Conservation (phyloP, 1,139 yeast species). For the Diutina catenulata region DNA sequence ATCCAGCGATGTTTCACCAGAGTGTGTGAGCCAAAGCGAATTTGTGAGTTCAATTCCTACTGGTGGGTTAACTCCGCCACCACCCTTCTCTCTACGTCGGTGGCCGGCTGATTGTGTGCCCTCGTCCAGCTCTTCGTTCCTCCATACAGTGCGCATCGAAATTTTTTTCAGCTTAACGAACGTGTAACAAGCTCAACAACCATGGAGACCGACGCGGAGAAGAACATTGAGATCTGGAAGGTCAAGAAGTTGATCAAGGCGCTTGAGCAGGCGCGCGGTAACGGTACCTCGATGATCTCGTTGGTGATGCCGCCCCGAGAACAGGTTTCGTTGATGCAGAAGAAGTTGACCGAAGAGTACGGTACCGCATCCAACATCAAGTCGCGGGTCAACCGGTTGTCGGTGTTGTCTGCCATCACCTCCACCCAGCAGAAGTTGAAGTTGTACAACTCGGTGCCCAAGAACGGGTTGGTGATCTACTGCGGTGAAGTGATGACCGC, state of each 20-base stretch:
- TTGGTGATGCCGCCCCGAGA: constrained; percentile 91
- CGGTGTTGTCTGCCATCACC: constrained; percentile 92
- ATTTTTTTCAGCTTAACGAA: constrained; percentile 2
- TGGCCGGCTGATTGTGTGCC: too few relatives aligned
- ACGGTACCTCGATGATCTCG: constrained; percentile 98
- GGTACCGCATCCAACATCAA: constrained; percentile 98
- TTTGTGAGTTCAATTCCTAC: too few relatives aligned
- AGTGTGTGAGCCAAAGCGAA: too few relatives aligned
- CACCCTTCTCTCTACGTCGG: too few relatives aligned
- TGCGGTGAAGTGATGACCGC: constrained; percentile 98
- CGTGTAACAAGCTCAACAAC: neutral
- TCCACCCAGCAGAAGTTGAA: constrained; percentile 95
- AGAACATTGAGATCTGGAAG: constrained; percentile 98
- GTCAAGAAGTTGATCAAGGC: constrained; percentile 85
- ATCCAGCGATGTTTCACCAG: too few relatives aligned
- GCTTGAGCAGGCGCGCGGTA: constrained; percentile 86
- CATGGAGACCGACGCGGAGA: constrained; percentile 57
- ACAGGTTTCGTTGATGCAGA: constrained; percentile 78
- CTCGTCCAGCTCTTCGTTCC: too few relatives aligned
- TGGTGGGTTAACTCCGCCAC: too few relatives aligned
- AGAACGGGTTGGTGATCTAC: constrained; percentile 87
- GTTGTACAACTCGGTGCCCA: constrained; percentile 80
- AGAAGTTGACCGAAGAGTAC: constrained; percentile 94
- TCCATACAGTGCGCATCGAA: too few relatives aligned
- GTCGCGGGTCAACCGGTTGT: constrained; percentile 90